Conservation (phyloP, 1,139 yeast species). For the Hansenula sp. region DNA sequence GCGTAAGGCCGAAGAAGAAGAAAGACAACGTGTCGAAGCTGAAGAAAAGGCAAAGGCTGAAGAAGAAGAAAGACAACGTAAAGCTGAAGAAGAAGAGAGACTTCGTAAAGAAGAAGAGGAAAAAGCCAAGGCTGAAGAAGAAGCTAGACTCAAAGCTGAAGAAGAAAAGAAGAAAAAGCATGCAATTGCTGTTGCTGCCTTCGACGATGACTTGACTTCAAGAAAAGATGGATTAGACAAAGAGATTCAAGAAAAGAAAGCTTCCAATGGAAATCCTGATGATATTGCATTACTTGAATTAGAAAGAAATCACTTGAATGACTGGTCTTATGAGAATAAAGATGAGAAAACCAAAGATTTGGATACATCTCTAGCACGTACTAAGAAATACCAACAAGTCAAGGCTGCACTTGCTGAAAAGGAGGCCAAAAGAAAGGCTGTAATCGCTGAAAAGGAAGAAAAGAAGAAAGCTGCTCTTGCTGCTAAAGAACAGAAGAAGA, state of each 20-base stretch:
- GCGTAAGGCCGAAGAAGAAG: constrained; percentile 11
- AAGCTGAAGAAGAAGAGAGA: constrained; percentile 12
- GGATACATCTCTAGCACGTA: not conserved
- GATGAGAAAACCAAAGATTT: not conserved
- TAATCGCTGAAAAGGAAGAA: not conserved
- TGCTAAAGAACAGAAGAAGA: constrained; percentile 1
- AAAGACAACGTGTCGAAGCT: constrained; percentile 2
- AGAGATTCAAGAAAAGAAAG: constrained; percentile 9
- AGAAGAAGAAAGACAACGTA: constrained; percentile 3
- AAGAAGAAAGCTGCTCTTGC: not conserved
- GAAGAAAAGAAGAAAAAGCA: constrained; percentile 5
- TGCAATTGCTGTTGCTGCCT: constrained; percentile 3
- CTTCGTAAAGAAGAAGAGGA: constrained; percentile 8
- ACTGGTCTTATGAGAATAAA: constrained; percentile 1
- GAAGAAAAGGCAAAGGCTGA: constrained; percentile 4
- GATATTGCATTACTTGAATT: not conserved
- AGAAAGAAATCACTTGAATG: constrained; percentile 1
- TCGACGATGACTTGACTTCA: not conserved
- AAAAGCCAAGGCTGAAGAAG: constrained; percentile 6
- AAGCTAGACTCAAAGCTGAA: constrained; percentile 3
- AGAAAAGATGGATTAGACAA: not conserved
- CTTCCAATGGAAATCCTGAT: not conserved
- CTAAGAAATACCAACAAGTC: constrained; percentile 4
- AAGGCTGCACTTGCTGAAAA: constrained; percentile 9
- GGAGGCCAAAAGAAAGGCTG: constrained; percentile 5